These are phyloP conservation scores for Xylaria sp. DNA, from an alignment of 2,329 filamentous ascomycete genomes.

Conservation along the genomic window DNA sequence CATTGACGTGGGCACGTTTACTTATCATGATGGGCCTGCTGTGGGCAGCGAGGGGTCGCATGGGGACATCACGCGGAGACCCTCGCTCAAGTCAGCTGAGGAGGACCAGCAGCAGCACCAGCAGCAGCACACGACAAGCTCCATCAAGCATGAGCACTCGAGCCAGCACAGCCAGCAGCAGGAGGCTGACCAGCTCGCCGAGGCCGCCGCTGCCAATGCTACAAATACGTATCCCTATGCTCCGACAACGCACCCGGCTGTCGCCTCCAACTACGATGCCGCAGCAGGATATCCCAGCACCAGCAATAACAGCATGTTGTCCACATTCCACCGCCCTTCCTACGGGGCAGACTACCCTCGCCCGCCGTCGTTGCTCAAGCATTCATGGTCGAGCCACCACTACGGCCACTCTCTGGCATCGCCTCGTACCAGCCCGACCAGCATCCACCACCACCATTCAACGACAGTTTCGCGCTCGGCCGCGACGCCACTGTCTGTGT, in stretches of 20 bases:
- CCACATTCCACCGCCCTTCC: constrained; percentile 63
- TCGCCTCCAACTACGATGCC: constrained; percentile 53
- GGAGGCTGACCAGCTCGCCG: constrained; percentile 46
- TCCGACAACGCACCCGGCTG: constrained; percentile 62
- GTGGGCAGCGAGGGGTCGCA: constrained; percentile 51
- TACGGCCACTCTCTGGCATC: constrained; percentile 57
- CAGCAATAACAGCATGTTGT: constrained; percentile 63
- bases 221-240: constrained; percentile 67
- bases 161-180: constrained; percentile 12
- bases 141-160: constrained; percentile 45
- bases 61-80: constrained; percentile 56
- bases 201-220: constrained; percentile 50
- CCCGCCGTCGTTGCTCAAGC: constrained; percentile 50
- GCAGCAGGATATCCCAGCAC: constrained; percentile 45
- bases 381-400: constrained; percentile 55
- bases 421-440: constrained; percentile 54
- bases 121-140: constrained; percentile 42
- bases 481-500: constrained; percentile 61
- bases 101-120: constrained; percentile 50
- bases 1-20: constrained; percentile 58
- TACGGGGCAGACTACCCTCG: constrained; percentile 62
- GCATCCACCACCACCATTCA: constrained; percentile 55
- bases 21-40: constrained; percentile 54
- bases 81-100: constrained; percentile 56
- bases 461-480: constrained; percentile 57